A percentile compares a stretch with the other conserved stretches of the same genome.
These are phyloP conservation scores for Fraxinus latifolia DNA, from an alignment of 305 asterid species.

Conservation along the genomic window DNA sequence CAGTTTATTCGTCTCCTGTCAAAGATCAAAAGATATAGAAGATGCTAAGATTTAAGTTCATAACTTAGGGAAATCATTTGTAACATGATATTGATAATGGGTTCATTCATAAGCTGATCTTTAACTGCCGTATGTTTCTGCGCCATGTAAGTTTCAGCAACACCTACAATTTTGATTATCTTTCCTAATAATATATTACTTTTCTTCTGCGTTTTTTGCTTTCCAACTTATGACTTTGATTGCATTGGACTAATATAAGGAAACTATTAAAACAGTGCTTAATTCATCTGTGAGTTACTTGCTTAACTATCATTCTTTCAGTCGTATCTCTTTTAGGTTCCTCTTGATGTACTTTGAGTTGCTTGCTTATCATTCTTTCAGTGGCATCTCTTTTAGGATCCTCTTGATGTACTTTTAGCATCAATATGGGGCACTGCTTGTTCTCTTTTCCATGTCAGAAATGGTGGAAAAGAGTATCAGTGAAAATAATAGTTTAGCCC, in stretches of 20 bases:
- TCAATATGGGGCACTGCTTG: not conserved
- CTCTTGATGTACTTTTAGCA: not conserved
- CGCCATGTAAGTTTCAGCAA: slow-evolving; percentile 23
- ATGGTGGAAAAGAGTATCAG: not conserved
- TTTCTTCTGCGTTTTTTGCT: not conserved
- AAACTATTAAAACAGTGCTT: not conserved
- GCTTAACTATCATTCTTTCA: not conserved
- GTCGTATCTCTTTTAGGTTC: not conserved
- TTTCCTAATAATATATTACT: not conserved
- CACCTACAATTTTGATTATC: slow-evolving; percentile 25
- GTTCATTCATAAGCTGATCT: slow-evolving; percentile 7
- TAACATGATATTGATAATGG: slow-evolving; percentile 22
- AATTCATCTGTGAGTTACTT: not conserved
- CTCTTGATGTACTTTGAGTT: not conserved
- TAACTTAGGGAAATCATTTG: slow-evolving; percentile 20
- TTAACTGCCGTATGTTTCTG: slow-evolving; percentile 20
- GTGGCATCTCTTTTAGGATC: too few species aligned
- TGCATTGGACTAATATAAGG: not conserved
- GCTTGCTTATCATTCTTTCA: too few species aligned
- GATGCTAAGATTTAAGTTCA: slow-evolving; percentile 40
- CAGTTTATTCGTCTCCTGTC: slow-evolving; percentile 58
- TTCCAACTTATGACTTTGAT: slow-evolving; percentile 15
- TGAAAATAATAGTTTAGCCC: not conserved
- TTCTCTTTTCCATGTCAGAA: not conserved
- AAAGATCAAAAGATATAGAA: slow-evolving; percentile 62